A percentile compares a stretch with the other conserved stretches of the same genome.
These are phyloP conservation scores for Magnusiomyces paraingens DNA, from an alignment of 1,139 yeast species.

Conservation along the genomic window DNA sequence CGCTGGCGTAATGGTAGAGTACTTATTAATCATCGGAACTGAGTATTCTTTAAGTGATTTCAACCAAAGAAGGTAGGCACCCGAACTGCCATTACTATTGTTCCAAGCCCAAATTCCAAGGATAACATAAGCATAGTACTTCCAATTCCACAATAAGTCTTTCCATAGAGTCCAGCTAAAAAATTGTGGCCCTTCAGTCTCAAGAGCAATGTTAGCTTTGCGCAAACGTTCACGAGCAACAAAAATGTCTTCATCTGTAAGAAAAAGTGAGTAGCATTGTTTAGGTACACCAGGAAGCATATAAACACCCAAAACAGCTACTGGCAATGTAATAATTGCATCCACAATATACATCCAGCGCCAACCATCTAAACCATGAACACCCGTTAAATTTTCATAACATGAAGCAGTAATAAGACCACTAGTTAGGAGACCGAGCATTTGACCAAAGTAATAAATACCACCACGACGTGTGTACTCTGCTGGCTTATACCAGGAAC, in stretches of 20 bases:
- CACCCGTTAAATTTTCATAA: slow-evolving; percentile 41
- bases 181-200: slow-evolving; percentile 12
- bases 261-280: slow-evolving; percentile 43
- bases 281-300: slow-evolving; percentile 64
- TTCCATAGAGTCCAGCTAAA: slow-evolving; percentile 37
- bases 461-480: slow-evolving; percentile 58
- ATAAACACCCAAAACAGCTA: slow-evolving; percentile 58
- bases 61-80: slow-evolving; percentile 50
- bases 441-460: slow-evolving; percentile 54
- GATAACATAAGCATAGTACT: slow-evolving; percentile 37
- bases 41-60: slow-evolving; percentile 39
- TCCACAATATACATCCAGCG: slow-evolving; percentile 69
- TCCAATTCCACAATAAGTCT: slow-evolving; percentile 44
- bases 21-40: slow-evolving; percentile 37
- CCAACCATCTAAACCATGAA: slow-evolving; percentile 54
- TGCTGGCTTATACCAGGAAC: slow-evolving; percentile 53
- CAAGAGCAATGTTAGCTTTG: slow-evolving; percentile 8
- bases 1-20: slow-evolving; percentile 45
- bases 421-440: slow-evolving; percentile 54
- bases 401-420: slow-evolving; percentile 60
- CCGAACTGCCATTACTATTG: slow-evolving; percentile 45
- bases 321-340: slow-evolving; percentile 51
- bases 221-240: slow-evolving; percentile 48
- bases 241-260: slow-evolving; percentile 58
- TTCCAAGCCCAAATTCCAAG: slow-evolving; percentile 61